These are phyloP conservation scores for Apiospora malaysiana DNA, from an alignment of 2,329 filamentous ascomycete genomes.

Conservation along the genomic window DNA sequence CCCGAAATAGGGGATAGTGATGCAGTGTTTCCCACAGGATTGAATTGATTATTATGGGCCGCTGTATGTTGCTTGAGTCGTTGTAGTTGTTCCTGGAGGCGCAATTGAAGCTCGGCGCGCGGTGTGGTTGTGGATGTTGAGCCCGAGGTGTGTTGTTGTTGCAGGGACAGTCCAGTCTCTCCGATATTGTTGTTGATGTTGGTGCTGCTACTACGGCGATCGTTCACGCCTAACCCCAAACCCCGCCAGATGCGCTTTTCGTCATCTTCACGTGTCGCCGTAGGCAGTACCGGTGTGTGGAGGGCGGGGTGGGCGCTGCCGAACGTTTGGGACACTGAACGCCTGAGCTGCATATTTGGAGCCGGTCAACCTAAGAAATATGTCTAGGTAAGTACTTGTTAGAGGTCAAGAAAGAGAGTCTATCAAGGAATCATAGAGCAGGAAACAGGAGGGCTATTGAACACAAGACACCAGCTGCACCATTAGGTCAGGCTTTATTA, in stretches of 20 bases:
- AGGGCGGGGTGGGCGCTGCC: slow-evolving; percentile 17
- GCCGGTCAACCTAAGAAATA: background rate
- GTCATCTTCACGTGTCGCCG: slow-evolving; percentile 15
- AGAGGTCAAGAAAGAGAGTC: background rate
- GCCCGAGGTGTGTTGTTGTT: background rate
- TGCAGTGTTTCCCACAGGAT: background rate
- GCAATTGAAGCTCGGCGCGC: background rate
- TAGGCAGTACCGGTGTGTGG: slow-evolving; percentile 11
- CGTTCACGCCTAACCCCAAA: slow-evolving; percentile 12
- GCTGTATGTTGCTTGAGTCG: background rate
- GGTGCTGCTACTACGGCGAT: slow-evolving; percentile 15
- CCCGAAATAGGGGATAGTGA: background rate
- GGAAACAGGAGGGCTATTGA: background rate
- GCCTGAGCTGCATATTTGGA: slow-evolving; percentile 13
- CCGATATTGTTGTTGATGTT: slow-evolving; percentile 20
- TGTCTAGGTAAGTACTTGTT: too few relatives aligned
- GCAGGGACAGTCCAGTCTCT: background rate
- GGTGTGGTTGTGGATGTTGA: background rate
- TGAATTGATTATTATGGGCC: background rate
- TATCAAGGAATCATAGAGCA: background rate
- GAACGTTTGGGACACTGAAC: slow-evolving; percentile 20
- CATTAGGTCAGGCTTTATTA: background rate
- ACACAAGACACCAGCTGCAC: background rate
- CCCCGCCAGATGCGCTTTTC: slow-evolving; percentile 14
- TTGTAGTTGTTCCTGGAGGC: background rate